These are phyloP conservation scores for Rhytidhysteron rufulum DNA, from an alignment of 2,329 filamentous ascomycete genomes.

Conservation along the genomic window DNA sequence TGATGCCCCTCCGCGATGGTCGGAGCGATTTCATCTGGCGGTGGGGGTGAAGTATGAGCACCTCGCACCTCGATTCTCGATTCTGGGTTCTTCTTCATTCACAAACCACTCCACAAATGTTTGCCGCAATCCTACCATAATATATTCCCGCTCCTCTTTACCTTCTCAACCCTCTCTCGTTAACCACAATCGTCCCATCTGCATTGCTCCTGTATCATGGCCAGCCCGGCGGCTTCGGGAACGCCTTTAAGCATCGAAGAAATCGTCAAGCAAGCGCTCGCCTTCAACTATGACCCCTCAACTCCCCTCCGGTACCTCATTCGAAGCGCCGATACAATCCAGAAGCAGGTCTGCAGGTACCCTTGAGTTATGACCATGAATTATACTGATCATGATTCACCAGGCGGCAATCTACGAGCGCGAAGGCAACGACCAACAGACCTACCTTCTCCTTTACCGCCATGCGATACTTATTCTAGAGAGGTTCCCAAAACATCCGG, in stretches of 20 bases:
- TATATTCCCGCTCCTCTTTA: too few relatives aligned
- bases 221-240: constrained; percentile 15
- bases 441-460: constrained; percentile 87
- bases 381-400: constrained; percentile 12
- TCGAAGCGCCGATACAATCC: constrained; percentile 71
- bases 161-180: too few relatives aligned
- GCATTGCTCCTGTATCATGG: constrained; percentile 15
- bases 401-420: constrained; percentile 81
- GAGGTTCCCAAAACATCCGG: constrained; percentile 70
- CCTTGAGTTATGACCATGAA: background rate
- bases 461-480: constrained; percentile 82
- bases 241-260: constrained; percentile 70
- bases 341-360: constrained; percentile 66
- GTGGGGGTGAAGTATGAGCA: too few relatives aligned
- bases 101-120: too few relatives aligned
- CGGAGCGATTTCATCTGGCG: too few relatives aligned
- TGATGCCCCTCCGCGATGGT: too few relatives aligned
- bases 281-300: constrained; percentile 75
- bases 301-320: constrained; percentile 80
- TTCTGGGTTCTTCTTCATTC: too few relatives aligned
- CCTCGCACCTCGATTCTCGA: too few relatives aligned
- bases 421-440: constrained; percentile 81
- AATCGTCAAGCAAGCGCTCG: constrained; percentile 69
- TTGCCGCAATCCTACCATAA: too few relatives aligned
- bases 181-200: background rate